Evolutionary conservation across 805 yeast genomes (phyloP).

Genomic region (Tetrapisispora arboricola): DNA sequence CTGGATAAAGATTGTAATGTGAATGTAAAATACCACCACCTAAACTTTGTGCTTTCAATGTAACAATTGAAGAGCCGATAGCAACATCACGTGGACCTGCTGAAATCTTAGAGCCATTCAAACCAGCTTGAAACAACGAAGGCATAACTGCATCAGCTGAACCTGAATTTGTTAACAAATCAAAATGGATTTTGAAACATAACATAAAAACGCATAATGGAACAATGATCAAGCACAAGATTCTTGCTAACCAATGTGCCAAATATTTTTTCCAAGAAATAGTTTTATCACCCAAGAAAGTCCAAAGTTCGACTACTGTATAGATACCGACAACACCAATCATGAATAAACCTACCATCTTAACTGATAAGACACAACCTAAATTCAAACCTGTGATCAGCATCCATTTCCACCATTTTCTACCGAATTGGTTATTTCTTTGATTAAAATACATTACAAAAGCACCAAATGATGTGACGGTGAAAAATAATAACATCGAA

Average conservation of each 20-base stretch:
- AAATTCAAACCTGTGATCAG: slow-evolving; percentile 71
- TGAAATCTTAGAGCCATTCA: slow-evolving; percentile 55
- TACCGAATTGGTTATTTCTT: slow-evolving; percentile 42
- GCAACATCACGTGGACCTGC: slow-evolving; percentile 66
- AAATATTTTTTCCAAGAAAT: slow-evolving; percentile 40
- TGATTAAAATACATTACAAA: slow-evolving; percentile 45
- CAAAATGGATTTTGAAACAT: slow-evolving; percentile 70
- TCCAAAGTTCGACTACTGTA: slow-evolving; percentile 82
- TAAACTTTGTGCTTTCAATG: slow-evolving; percentile 53
- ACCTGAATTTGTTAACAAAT: slow-evolving; percentile 66
- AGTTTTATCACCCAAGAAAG: slow-evolving; percentile 57
- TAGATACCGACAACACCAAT: slow-evolving; percentile 83
- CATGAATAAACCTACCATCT: slow-evolving; percentile 93
- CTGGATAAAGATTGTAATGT: slow-evolving; percentile 80
- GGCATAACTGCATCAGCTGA: slow-evolving; percentile 76
- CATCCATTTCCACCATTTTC: slow-evolving; percentile 94
- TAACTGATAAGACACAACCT: slow-evolving; percentile 87
- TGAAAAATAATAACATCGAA: slow-evolving; percentile 66
- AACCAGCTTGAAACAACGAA: slow-evolving; percentile 70
- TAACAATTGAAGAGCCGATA: slow-evolving; percentile 43
- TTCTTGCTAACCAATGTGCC: slow-evolving; percentile 59
- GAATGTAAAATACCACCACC: slow-evolving; percentile 76
- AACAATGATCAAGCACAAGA: slow-evolving; percentile 47
- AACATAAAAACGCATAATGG: slow-evolving; percentile 55
- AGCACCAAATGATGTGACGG: slow-evolving; percentile 56